Conservation (phyloP, 78 protist species). For the Dictyostelium firmibasis region DNA sequence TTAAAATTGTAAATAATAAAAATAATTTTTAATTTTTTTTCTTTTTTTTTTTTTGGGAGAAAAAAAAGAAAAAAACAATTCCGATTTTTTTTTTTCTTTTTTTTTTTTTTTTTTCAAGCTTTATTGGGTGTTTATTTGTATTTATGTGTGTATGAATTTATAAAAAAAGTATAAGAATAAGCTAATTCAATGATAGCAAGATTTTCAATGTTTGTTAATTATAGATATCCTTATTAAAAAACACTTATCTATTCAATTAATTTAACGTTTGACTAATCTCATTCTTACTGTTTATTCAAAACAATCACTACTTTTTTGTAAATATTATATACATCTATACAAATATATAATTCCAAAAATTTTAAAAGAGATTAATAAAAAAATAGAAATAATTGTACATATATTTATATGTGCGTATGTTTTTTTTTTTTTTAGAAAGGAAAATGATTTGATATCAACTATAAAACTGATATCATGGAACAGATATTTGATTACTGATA, state of each 20-base stretch:
- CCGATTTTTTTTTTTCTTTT: no score
- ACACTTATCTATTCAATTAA: not conserved
- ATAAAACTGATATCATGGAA: not conserved
- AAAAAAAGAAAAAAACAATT: no score
- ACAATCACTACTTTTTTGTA: not conserved
- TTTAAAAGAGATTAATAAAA: not conserved
- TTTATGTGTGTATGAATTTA: not conserved
- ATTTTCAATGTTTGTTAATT: not conserved
- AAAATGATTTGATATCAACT: not conserved
- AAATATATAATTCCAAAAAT: not conserved
- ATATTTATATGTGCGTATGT: not conserved
- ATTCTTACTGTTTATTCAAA: not conserved
- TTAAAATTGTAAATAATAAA: not conserved
- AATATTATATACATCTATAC: not conserved
- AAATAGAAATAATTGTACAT: not conserved
- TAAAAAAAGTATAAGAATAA: not conserved
- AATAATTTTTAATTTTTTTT: not conserved
- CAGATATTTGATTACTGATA: constrained; percentile 9
- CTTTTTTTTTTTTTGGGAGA: no score
- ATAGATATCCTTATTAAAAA: not conserved
- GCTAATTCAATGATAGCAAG: not conserved
- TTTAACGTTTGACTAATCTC: not conserved
- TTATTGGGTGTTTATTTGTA: not conserved
- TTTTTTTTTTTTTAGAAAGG: not conserved
- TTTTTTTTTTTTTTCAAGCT: not conserved